Conservation (phyloP, 106 monocot species). For the Acorus calamus region DNA sequence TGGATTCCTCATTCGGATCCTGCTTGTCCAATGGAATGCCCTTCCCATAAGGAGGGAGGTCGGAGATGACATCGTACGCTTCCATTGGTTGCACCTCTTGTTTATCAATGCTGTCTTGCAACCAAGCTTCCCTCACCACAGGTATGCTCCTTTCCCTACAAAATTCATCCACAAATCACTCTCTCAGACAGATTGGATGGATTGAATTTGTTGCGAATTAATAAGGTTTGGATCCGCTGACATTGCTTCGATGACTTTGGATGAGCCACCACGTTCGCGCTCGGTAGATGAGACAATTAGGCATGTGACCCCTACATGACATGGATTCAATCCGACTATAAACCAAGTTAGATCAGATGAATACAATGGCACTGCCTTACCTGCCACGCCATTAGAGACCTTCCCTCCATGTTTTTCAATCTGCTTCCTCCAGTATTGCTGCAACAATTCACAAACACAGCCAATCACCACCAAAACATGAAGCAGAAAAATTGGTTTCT, state of each 20-base stretch:
- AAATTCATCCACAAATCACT: too few relatives aligned
- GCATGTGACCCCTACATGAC: constrained; percentile 40
- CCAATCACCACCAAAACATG: not conserved
- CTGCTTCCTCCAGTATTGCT: constrained; percentile 58
- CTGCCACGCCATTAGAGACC: constrained; percentile 35
- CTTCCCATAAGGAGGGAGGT: constrained; percentile 40
- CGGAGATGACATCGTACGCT: constrained; percentile 50
- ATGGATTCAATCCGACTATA: not conserved
- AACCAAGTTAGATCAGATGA: not conserved
- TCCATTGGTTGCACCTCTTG: constrained; percentile 40
- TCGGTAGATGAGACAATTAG: constrained; percentile 55
- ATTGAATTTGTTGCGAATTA: too few relatives aligned
- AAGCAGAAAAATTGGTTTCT: not conserved
- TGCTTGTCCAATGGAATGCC: constrained; percentile 51
- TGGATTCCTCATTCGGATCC: constrained; percentile 40
- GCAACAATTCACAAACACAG: not conserved
- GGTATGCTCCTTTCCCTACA: constrained; percentile 51
- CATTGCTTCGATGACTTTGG: constrained; percentile 58
- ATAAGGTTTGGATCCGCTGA: not conserved
- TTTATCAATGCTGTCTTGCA: constrained; percentile 57
- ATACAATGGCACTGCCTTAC: constrained; percentile 5
- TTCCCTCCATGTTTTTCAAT: constrained; percentile 71
- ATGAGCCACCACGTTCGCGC: constrained; percentile 56
- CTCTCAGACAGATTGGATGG: too few relatives aligned
- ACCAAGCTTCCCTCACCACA: constrained; percentile 67